A percentile compares a stretch with the other conserved stretches of the same genome.
phyloP scores from a whole-genome alignment of 306 rosid species.

The Adenanthera pavonina region DNA sequence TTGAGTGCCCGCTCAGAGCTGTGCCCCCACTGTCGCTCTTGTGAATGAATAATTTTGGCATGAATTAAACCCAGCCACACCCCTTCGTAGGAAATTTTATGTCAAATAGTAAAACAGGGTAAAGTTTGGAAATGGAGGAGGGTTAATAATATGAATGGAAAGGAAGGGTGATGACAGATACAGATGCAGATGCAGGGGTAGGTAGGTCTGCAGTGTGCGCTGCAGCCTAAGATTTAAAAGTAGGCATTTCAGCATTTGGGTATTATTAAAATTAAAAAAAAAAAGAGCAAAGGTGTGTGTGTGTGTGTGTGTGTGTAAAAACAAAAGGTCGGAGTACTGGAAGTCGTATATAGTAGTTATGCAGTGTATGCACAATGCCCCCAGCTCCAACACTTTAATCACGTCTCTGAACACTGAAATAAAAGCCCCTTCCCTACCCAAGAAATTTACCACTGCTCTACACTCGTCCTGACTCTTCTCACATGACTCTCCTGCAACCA shows the following conservation, averaged over 20 bases:
- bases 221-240: neutral
- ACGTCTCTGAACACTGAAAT: neutral
- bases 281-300: too few species aligned
- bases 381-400: neutral
- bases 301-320: neutral
- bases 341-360: neutral
- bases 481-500: slow-evolving; percentile 66
- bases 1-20: neutral
- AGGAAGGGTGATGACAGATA: too few species aligned
- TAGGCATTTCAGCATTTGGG: too few species aligned
- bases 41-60: too few species aligned
- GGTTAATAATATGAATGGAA: too few species aligned
- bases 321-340: neutral
- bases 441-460: slow-evolving; percentile 29
- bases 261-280: too few species aligned
- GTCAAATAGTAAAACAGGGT: neutral
- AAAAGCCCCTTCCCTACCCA: neutral
- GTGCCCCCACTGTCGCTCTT: neutral
- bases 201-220: neutral
- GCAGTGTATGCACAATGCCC: slow-evolving; percentile 1
- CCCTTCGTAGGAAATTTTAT: neutral
- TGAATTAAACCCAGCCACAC: neutral
- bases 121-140: neutral
- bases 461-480: slow-evolving; percentile 49
- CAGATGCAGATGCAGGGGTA: too few species aligned